phyloP scores from a whole-genome alignment of 352 stramenopile species.

The Pythium aquatile region DNA sequence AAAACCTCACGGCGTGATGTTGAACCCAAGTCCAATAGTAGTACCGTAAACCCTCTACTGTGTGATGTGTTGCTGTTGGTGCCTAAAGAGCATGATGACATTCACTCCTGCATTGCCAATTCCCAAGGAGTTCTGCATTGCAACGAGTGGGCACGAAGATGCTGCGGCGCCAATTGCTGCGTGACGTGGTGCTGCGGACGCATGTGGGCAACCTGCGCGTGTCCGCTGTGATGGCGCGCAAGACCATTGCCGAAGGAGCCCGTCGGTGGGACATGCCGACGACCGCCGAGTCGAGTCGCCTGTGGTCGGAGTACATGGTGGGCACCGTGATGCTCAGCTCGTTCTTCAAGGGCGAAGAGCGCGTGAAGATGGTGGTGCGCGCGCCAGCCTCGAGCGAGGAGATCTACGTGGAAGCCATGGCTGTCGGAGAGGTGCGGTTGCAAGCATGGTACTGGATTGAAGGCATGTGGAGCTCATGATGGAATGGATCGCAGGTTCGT shows the following conservation, averaged over 20 bases:
- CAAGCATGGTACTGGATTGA: not conserved
- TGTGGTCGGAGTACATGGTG: slow-evolving; percentile 89
- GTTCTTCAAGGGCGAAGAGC: slow-evolving; percentile 87
- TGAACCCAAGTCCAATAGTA: not conserved
- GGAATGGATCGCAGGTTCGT: slow-evolving; percentile 31
- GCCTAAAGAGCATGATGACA: slow-evolving; percentile 1
- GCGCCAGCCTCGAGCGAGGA: slow-evolving; percentile 63
- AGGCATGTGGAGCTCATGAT: not conserved
- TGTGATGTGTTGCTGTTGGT: not conserved
- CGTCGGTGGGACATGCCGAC: slow-evolving; percentile 55
- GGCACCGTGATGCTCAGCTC: slow-evolving; percentile 83
- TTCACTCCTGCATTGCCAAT: slow-evolving; percentile 14
- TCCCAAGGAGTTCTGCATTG: not conserved
- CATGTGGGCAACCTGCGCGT: slow-evolving; percentile 83
- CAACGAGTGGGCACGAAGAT: slow-evolving; percentile 21
- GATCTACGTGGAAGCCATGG: slow-evolving; percentile 76
- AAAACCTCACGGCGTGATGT: slow-evolving; percentile 43
- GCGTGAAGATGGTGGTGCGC: slow-evolving; percentile 71
- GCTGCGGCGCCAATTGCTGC: slow-evolving; percentile 28
- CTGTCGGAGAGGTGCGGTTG: slow-evolving; percentile 59
- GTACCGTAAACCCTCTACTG: not conserved
- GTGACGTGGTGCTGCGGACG: slow-evolving; percentile 67
- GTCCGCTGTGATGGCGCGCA: slow-evolving; percentile 67
- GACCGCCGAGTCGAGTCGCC: slow-evolving; percentile 40
- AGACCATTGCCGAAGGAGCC: slow-evolving; percentile 51